Base-by-base conservation (phyloP, 2,329 filamentous ascomycete genomes). In the Dichotomopilus funicola region DNA sequence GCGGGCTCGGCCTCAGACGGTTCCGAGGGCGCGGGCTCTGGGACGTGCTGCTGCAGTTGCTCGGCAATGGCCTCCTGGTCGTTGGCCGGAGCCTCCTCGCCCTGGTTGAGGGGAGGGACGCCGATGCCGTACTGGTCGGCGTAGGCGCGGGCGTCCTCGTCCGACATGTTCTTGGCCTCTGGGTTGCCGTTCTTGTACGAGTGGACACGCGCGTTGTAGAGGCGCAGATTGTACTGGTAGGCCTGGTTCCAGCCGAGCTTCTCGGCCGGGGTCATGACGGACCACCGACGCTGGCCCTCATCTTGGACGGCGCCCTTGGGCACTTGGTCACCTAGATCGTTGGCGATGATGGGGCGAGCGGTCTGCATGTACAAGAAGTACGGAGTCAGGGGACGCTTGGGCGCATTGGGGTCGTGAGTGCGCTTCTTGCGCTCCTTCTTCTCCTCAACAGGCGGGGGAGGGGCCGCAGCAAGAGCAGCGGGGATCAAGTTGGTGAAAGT, bases 351-450 rank as follows among this genome's bases (percentile, higher is more conserved):
- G 51, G 85, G 81, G 49, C 94, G 88, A 61, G 90, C 90, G 61
- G 88, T 86, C 71, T 95, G 88, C 79, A 95, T 90, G 77, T 91
- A 97, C 59, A 96, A 77, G 78, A 97, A 96, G 77, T 95, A 96
- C 2, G 92, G 91, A 5, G 92, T 97, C 67, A 96, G 73, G 7
- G 92, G 91, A 50, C 91, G 85, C 82, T 96, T 97, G 58, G 92
- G 92, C 6, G 91, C 91, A 71, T 96, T 95, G 63, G 91, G 91
- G 70, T 97, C 92, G 67, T 88, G 85, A 43, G 84, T 85, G 59
- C 86, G 83, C 78, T 91, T 91, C 80, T 94, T 92, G 72, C 88
- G 86, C 79, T 94, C 91, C 80, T 91, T 91, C 80, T 90, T 88
- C 70, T 85, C 83, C 66, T 84, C 81, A 8, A 76, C 79, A 1